These are phyloP conservation scores for Aspergillus heteromorphus DNA, from an alignment of 495 filamentous ascomycete genomes.

Conservation along the genomic window DNA sequence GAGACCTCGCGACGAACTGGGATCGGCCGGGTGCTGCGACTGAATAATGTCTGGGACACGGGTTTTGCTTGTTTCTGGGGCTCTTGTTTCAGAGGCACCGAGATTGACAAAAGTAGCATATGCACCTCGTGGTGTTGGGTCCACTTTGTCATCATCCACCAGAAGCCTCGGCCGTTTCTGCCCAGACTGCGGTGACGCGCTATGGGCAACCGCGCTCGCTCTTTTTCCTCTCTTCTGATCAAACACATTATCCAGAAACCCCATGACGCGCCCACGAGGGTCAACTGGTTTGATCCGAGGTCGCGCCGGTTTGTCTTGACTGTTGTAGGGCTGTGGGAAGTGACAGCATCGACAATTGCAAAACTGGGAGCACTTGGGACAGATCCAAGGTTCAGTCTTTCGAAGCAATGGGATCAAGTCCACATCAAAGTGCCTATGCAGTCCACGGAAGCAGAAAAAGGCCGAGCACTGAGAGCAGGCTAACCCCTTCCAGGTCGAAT, in stretches of 20 bases:
- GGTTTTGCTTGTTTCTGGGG: not conserved
- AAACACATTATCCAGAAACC: slow-evolving; percentile 21
- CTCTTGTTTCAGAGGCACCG: not conserved
- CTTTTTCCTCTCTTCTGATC: slow-evolving; percentile 18
- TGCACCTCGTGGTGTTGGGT: not conserved
- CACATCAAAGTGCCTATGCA: slow-evolving; percentile 19
- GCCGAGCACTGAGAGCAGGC: slow-evolving; percentile 12
- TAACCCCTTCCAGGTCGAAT: slow-evolving; percentile 16
- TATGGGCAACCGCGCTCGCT: slow-evolving; percentile 4
- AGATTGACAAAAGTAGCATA: not conserved
- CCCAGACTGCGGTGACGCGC: slow-evolving; percentile 5
- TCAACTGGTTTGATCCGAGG: slow-evolving; percentile 16
- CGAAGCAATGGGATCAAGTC: slow-evolving; percentile 12
- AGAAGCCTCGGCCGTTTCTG: slow-evolving; percentile 5
- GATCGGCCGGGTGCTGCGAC: not conserved
- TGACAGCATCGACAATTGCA: slow-evolving; percentile 22
- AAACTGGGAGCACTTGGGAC: slow-evolving; percentile 15
- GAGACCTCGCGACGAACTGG: not conserved
- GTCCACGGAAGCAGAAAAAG: slow-evolving; percentile 20
- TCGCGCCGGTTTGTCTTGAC: slow-evolving; percentile 15
- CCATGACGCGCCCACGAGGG: slow-evolving; percentile 13
- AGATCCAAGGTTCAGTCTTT: slow-evolving; percentile 7
- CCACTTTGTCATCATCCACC: not conserved
- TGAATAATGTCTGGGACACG: not conserved
- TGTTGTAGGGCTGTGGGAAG: slow-evolving; percentile 14